Base-by-base conservation (phyloP, 164 flowering plant species). In the Piper betle region DNA sequence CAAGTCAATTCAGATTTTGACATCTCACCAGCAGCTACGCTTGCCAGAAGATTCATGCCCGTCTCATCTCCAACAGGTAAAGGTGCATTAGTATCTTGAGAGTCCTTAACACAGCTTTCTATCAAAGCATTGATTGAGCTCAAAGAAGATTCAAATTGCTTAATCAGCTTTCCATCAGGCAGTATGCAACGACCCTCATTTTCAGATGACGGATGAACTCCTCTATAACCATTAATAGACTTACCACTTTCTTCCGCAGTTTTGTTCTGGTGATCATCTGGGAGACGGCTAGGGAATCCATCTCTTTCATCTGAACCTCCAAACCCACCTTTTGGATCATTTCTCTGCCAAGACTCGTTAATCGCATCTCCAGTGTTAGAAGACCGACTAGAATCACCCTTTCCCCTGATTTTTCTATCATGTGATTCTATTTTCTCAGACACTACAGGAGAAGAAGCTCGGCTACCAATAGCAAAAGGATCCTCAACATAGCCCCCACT, bases 31-130 rank as follows among this genome's bases (percentile, higher is more conserved):
- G 96, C 83, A 67, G 98, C 98, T 62, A 87, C 96, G 85, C 84
- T 89, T 39, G 96, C 96, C 72, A 92, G 96, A 59, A 92, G 70
- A 73, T 87, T 84, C 88, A 92, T 92, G 39, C 98, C 98, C 63
- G 70, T 74, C 71, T 85, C 96, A 74, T 89, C 98, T 38, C 75
- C 89, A 58, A 62, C 75, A 11, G 85, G 67, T 53, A 75, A 16
- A 17, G 81, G 66, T 19, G 76, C 66, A 71, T 72, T 76, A n/a
- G 84, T 63, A 67, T 72, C 68, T 70, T 75, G 74, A 68, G 74
- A 73, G 58, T 63, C 73, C 72, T 80, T 76, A 53, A 60, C 84
- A 71, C 84, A 82, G 68, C 84, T 80, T 61, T 83, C 88, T 64
- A 81, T 68, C 62, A 83, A 67, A 18, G 81, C 85, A 78, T 81